Conservation (phyloP, 305 asterid species). For the Solanum aculeatissimum region DNA sequence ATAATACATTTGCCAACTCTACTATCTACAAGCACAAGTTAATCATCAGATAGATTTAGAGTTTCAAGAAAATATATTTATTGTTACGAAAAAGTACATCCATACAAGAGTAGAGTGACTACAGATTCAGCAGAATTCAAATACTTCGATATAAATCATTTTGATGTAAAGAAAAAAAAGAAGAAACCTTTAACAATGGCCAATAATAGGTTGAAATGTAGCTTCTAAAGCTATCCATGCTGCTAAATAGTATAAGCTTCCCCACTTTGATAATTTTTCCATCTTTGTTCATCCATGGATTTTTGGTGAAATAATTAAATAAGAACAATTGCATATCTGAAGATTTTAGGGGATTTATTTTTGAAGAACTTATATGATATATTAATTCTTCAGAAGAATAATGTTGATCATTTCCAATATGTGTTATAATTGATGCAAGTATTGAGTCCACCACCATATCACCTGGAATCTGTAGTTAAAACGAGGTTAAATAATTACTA, state of each 20-base stretch:
- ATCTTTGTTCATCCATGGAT: not conserved
- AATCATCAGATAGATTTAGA: too few species aligned
- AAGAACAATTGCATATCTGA: not conserved
- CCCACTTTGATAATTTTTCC: too few species aligned
- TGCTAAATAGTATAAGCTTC: not conserved
- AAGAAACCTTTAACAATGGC: not conserved
- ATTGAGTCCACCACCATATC: too few species aligned
- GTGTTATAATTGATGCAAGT: not conserved
- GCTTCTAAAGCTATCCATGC: not conserved
- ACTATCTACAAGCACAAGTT: constrained; percentile 3
- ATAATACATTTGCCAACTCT: constrained; percentile 12
- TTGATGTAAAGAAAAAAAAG: not conserved
- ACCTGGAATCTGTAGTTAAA: too few species aligned
- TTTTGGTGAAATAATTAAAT: not conserved
- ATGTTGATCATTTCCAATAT: not conserved
- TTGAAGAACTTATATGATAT: constrained; percentile 38
- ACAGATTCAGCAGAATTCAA: too few species aligned
- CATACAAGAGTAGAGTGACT: accelerated
- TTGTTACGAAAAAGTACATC: too few species aligned
- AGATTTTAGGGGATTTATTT: not conserved
- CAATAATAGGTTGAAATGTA: not conserved
- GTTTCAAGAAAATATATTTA: too few species aligned
- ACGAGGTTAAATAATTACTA: too few species aligned
- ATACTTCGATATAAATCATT: too few species aligned
- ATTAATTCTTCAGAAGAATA: not conserved